Percentiles rank a stretch among this genome's conserved stretches.
Evolutionary conservation across 805 yeast genomes (phyloP).

Genomic region (Candida railenensis): DNA sequence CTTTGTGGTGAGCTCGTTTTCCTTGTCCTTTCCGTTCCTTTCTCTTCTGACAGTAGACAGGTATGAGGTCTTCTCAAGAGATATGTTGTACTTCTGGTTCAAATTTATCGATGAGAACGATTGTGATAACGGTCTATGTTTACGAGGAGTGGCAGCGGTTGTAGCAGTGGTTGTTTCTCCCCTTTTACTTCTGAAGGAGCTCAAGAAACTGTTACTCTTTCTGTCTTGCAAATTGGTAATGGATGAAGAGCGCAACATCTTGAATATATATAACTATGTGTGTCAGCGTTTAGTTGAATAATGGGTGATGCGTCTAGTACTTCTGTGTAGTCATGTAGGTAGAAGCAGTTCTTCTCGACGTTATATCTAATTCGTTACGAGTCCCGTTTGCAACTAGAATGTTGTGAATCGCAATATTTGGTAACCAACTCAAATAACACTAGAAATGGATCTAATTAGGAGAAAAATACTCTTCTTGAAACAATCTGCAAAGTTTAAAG

Average conservation of each 20-base stretch:
- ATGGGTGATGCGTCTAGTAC: background rate
- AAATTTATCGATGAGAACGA: constrained; percentile 10
- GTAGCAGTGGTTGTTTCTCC: background rate
- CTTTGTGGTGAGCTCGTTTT: constrained; percentile 10
- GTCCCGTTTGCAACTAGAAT: background rate
- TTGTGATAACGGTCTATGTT: constrained; percentile 10
- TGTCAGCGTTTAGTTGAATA: background rate
- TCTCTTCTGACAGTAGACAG: constrained; percentile 9
- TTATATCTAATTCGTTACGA: background rate
- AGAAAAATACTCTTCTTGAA: background rate
- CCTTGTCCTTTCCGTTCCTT: constrained; percentile 11
- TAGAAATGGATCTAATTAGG: background rate
- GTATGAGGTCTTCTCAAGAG: constrained; percentile 4
- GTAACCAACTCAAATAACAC: background rate
- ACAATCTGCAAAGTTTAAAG: background rate
- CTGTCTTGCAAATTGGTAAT: constrained; percentile 21
- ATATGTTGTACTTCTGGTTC: constrained; percentile 7
- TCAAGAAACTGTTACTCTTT: constrained; percentile 14
- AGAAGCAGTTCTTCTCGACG: background rate
- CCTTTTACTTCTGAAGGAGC: constrained; percentile 15
- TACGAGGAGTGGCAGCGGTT: background rate
- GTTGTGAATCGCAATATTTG: background rate
- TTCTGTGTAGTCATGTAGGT: background rate
- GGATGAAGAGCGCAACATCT: constrained; percentile 28
- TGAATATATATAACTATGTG: background rate